These are phyloP conservation scores for Acanthamoeba sp. DNA, from an alignment of 208 protist species.

Conservation along the genomic window DNA sequence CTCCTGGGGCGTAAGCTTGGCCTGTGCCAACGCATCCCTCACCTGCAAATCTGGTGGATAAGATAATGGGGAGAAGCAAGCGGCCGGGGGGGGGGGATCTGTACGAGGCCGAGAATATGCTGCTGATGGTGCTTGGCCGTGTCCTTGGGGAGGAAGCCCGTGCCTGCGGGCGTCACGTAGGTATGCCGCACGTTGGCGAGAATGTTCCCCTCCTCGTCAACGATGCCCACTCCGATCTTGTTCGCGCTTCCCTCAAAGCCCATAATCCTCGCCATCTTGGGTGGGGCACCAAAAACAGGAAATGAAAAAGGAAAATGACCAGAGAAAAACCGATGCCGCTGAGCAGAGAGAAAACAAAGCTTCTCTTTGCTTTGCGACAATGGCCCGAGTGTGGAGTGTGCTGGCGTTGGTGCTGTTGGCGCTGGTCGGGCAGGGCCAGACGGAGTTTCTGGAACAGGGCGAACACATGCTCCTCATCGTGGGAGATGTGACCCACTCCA, in stretches of 20 bases:
- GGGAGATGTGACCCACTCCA: neutral
- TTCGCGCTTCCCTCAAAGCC: conserved; percentile 99
- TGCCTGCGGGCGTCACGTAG: conserved; percentile 97
- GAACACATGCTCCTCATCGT: conserved; percentile 26
- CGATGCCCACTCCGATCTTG: conserved; percentile 99
- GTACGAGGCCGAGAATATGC: conserved; percentile 86
- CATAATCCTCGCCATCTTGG: conserved; percentile 82
- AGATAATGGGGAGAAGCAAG: neutral
- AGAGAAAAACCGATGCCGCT: neutral
- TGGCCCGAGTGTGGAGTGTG: neutral
- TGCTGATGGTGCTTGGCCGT: conserved; percentile 98
- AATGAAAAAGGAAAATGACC: neutral
- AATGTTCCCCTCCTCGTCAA: conserved; percentile 95
- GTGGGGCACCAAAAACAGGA: neutral
- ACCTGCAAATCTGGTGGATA: conserved; percentile 88
- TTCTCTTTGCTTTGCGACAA: neutral
- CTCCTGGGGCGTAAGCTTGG: conserved; percentile 91
- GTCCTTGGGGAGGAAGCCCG: conserved; percentile 99
- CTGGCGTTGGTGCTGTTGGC: neutral
- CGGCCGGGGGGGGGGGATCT: neutral
- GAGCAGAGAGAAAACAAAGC: neutral
- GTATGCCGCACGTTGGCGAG: conserved; percentile 98
- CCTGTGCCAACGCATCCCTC: conserved; percentile 94
- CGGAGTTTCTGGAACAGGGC: neutral
- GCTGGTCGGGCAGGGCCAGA: neutral